Percentiles rank a stretch among this genome's conserved stretches.
These are phyloP conservation scores for Fusarium sp. DNA, from an alignment of 2,329 filamentous ascomycete genomes.

Conservation along the genomic window DNA sequence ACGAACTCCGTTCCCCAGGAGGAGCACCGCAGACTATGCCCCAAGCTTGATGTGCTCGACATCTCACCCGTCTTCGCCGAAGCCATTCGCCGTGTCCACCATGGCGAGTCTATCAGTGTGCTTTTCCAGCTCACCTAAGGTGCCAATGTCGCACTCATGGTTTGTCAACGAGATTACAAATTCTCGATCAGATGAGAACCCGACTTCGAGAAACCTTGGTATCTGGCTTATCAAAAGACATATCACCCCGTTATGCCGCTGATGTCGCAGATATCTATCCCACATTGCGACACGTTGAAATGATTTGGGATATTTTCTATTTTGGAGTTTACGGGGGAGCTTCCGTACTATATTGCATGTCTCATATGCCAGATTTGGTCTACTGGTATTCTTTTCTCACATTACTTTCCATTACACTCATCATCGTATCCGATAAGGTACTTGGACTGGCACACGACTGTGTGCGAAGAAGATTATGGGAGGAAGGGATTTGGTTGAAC, in stretches of 20 bases:
- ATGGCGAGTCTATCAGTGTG: conserved; percentile 97
- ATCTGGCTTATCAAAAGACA: conserved; percentile 9
- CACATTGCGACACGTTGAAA: conserved; percentile 31
- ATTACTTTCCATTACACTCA: conserved; percentile 33
- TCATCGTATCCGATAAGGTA: conserved; percentile 38
- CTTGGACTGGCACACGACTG: conserved; percentile 33
- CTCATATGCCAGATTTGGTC: conserved; percentile 42
- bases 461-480: conserved; percentile 40
- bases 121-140: conserved; percentile 71
- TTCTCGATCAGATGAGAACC: conserved; percentile 27
- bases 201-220: conserved; percentile 23
- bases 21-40: conserved; percentile 81
- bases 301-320: conserved; percentile 38
- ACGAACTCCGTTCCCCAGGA: conserved; percentile 95
- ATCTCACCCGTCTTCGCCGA: conserved; percentile 92
- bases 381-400: conserved; percentile 35
- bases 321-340: conserved; percentile 48
- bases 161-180: conserved; percentile 30
- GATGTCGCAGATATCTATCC: conserved; percentile 30
- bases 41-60: conserved; percentile 92
- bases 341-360: conserved; percentile 45
- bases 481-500: conserved; percentile 42
- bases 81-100: conserved; percentile 94
- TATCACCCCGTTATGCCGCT: conserved; percentile 12
- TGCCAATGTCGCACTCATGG: conserved; percentile 16